Percentiles rank a stretch among this genome's conserved stretches.
Evolutionary conservation across 148 eudicot genomes (phyloP).

Genomic region (Vaccinium myrtillus): DNA sequence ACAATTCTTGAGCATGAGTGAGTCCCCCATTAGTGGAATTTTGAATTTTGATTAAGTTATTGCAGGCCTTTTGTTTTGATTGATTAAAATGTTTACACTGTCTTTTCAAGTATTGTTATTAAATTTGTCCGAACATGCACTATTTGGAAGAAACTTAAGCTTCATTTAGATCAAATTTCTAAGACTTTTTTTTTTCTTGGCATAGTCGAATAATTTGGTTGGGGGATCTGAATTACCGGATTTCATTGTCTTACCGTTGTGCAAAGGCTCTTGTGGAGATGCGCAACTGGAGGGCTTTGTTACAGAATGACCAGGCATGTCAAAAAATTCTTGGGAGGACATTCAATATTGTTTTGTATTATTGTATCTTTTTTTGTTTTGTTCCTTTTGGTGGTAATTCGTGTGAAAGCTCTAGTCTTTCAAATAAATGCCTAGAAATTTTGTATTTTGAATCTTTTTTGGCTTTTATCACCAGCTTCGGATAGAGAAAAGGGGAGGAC

Average conservation of each 20-base stretch:
- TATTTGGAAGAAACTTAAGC: not conserved
- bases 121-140: not conserved
- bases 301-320: conserved; percentile 93
- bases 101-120: not conserved
- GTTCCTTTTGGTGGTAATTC: not conserved
- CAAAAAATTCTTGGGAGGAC: not conserved
- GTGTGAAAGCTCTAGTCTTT: not conserved
- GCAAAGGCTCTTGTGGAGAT: conserved; percentile 96
- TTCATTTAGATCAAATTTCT: not conserved
- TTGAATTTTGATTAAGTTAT: not conserved
- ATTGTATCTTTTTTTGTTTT: not conserved
- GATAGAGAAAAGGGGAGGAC: conserved; percentile 77
- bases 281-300: conserved; percentile 85
- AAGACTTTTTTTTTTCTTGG: conserved; percentile 6
- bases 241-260: conserved; percentile 72
- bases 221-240: conserved; percentile 94
- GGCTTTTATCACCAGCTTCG: conserved; percentile 54
- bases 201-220: conserved; percentile 95
- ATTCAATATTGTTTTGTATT: not conserved
- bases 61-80: not conserved
- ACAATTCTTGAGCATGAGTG: conserved; percentile 96
- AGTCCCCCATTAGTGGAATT: conserved; percentile 15
- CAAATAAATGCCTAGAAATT: not conserved
- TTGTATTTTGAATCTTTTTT: conserved; percentile 1
- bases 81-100: not conserved